Conservation (phyloP, 2,329 filamentous ascomycete species). For the Curvularia hawaiiensis region DNA sequence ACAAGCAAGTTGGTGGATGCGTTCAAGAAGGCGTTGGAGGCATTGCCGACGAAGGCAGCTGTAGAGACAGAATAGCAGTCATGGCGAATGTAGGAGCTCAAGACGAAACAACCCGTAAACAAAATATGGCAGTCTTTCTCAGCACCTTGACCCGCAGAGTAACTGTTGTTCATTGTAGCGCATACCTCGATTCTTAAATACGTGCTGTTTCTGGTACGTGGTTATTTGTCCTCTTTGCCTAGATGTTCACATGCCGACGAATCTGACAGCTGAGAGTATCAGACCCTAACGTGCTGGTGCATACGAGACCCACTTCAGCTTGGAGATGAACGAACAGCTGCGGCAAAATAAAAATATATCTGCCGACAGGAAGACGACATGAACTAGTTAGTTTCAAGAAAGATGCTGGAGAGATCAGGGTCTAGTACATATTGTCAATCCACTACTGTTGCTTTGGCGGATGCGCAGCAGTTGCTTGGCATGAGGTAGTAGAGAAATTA, state of each 20-base stretch:
- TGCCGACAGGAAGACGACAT: not conserved
- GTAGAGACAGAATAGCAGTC: not conserved
- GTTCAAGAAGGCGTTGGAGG: slow-evolving; percentile 73
- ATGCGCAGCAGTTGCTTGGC: not conserved
- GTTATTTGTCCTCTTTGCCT: not conserved
- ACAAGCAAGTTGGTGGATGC: slow-evolving; percentile 65
- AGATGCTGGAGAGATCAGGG: not conserved
- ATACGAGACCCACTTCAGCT: not conserved
- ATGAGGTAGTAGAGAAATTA: not conserved
- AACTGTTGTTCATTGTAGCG: not conserved
- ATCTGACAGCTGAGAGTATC: not conserved
- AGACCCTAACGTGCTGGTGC: not conserved
- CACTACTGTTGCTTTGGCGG: not conserved
- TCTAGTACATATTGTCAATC: not conserved
- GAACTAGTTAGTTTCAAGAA: not conserved
- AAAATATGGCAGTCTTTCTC: not conserved
- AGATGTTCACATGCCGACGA: not conserved
- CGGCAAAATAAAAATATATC: not conserved
- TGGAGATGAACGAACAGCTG: not conserved
- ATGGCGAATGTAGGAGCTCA: too few species aligned
- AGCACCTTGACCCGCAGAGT: not conserved
- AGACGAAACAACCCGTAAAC: not conserved
- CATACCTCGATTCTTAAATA: not conserved
- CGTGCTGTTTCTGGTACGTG: not conserved
- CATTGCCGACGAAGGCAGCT: slow-evolving; percentile 42